These are phyloP conservation scores for Falciphora oryzae DNA, from an alignment of 2,329 filamentous ascomycete species.

Conservation along the genomic window DNA sequence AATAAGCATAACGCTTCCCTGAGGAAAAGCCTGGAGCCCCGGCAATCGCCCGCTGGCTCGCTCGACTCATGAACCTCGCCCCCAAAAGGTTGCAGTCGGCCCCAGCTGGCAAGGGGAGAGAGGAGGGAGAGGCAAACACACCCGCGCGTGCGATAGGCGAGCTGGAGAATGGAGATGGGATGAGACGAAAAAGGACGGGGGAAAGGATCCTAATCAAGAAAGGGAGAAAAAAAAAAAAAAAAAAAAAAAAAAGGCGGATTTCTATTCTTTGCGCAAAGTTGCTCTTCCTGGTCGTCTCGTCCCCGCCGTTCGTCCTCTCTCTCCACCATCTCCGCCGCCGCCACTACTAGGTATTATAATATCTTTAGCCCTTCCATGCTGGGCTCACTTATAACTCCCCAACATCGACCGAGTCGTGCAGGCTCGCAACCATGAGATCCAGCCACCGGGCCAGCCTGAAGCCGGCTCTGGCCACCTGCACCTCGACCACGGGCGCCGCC, in stretches of 20 bases:
- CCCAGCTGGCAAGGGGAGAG: too few relatives aligned
- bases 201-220: background rate
- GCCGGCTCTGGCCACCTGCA: slow-evolving; percentile 62
- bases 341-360: background rate
- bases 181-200: background rate
- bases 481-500: slow-evolving; percentile 58
- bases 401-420: slow-evolving; percentile 22
- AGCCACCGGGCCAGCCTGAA: slow-evolving; percentile 64
- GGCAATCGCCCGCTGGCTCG: background rate
- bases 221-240: background rate
- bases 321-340: too few relatives aligned
- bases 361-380: background rate
- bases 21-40: too few relatives aligned
- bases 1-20: too few relatives aligned
- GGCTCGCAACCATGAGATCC: slow-evolving; percentile 49
- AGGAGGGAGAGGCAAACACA: too few relatives aligned
- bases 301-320: slow-evolving; percentile 1
- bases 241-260: background rate
- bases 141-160: background rate
- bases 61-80: background rate
- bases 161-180: too few relatives aligned
- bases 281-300: background rate
- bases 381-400: slow-evolving; percentile 20
- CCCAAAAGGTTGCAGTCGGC: background rate
- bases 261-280: background rate